These are phyloP conservation scores for Kockiozyma suomiensis DNA, from an alignment of 805 yeast species.

Conservation along the genomic window DNA sequence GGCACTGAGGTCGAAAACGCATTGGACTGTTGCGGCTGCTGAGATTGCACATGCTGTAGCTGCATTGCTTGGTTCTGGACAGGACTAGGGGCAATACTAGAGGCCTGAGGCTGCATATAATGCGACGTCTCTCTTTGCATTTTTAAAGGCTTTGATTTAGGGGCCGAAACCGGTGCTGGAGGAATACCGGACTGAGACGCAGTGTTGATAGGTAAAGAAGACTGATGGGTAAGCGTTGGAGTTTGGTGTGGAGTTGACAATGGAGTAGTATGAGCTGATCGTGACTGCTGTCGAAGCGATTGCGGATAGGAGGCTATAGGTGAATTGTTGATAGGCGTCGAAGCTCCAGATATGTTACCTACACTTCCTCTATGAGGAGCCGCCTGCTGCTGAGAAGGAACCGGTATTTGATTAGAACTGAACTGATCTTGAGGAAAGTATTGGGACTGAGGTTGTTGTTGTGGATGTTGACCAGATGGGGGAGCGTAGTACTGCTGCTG, in stretches of 20 bases:
- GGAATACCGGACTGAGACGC: conserved; percentile 8
- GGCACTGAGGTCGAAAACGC: neutral
- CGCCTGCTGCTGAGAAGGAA: neutral
- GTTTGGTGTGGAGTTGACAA: conserved; percentile 4
- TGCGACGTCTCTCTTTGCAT: neutral
- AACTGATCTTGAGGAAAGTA: neutral
- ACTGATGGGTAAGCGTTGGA: neutral
- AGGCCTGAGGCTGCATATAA: neutral
- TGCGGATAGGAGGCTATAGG: neutral
- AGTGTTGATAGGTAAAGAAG: neutral
- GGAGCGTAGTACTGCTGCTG: neutral
- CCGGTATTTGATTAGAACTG: neutral
- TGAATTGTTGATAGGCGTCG: neutral
- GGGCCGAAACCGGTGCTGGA: neutral
- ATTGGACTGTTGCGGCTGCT: neutral
- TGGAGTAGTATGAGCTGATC: neutral
- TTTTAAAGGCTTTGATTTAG: neutral
- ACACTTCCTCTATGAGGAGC: neutral
- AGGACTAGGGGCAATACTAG: neutral
- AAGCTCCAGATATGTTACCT: neutral
- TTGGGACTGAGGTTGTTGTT: neutral
- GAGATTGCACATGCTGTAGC: neutral
- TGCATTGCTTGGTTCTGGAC: neutral
- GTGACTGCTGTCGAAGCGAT: neutral
- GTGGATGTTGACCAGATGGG: neutral